Evolutionary conservation across 2,329 filamentous ascomycete species (phyloP).

Genomic region (Blastomyces silverae): DNA sequence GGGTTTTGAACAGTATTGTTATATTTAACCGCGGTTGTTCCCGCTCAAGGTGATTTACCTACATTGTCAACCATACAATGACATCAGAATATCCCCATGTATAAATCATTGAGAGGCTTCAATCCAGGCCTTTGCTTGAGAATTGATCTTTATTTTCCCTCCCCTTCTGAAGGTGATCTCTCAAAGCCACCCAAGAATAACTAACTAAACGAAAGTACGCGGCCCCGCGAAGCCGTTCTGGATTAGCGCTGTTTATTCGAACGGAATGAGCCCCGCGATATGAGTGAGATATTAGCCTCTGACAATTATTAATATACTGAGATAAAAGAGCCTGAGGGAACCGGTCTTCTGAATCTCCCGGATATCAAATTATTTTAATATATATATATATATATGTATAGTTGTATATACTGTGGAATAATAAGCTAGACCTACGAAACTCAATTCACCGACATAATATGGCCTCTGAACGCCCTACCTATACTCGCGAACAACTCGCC

Average conservation of each 20-base stretch:
- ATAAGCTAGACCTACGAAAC: not conserved
- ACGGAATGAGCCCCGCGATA: not conserved
- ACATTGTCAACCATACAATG: not conserved
- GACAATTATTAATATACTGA: not conserved
- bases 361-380: not conserved
- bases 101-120: not conserved
- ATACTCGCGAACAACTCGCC: constrained; percentile 34
- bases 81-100: not conserved
- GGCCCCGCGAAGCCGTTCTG: not conserved
- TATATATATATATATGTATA: too few species aligned
- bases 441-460: not conserved
- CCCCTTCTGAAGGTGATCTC: not conserved
- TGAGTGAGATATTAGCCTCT: not conserved
- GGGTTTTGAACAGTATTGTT: too few species aligned
- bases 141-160: not conserved
- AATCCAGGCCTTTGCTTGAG: not conserved
- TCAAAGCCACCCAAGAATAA: not conserved
- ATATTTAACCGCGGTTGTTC: not conserved
- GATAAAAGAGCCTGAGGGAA: not conserved
- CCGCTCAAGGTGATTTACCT: not conserved
- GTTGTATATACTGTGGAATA: not conserved
- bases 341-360: not conserved
- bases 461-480: constrained; percentile 25
- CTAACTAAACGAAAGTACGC: not conserved
- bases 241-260: not conserved